These are phyloP conservation scores for Coprinellus aureogranulatus DNA, from an alignment of 768 basidiomycete species.

Conservation along the genomic window DNA sequence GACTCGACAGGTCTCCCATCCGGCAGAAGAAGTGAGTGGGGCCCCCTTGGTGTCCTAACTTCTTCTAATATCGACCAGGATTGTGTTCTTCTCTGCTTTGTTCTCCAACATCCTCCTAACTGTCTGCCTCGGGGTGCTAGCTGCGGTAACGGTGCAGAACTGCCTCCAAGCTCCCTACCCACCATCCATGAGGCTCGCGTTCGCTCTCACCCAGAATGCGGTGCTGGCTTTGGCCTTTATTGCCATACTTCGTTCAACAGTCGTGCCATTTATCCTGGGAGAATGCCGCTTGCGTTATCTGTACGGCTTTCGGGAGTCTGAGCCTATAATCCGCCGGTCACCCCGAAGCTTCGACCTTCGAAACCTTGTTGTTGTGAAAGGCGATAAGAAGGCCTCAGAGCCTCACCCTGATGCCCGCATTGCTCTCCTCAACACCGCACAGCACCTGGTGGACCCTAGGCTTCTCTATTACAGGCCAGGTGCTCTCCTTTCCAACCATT, in stretches of 20 bases:
- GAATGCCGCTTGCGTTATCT: constrained; percentile 30
- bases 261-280: constrained; percentile 30
- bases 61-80: constrained; percentile 20
- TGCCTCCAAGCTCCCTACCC: constrained; percentile 18
- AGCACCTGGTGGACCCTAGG: constrained; percentile 25
- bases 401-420: constrained; percentile 19
- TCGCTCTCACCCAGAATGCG: constrained; percentile 26
- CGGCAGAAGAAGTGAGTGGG: constrained; percentile 6
- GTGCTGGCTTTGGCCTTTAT: constrained; percentile 24
- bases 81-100: constrained; percentile 24
- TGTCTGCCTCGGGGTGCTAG: constrained; percentile 16
- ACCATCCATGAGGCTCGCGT: constrained; percentile 16
- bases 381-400: not conserved
- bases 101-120: constrained; percentile 24
- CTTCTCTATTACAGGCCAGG: constrained; percentile 26
- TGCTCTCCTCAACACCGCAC: constrained; percentile 23
- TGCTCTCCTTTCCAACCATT: constrained; percentile 28
- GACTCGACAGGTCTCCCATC: constrained; percentile 11
- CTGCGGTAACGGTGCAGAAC: constrained; percentile 14
- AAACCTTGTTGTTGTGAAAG: not conserved
- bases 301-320: constrained; percentile 29
- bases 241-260: constrained; percentile 26
- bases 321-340: constrained; percentile 28
- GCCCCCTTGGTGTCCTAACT: not conserved
- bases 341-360: constrained; percentile 12